These are phyloP conservation scores for Microcyclospora pomicola DNA, from an alignment of 2,329 filamentous ascomycete genomes.

Conservation along the genomic window DNA sequence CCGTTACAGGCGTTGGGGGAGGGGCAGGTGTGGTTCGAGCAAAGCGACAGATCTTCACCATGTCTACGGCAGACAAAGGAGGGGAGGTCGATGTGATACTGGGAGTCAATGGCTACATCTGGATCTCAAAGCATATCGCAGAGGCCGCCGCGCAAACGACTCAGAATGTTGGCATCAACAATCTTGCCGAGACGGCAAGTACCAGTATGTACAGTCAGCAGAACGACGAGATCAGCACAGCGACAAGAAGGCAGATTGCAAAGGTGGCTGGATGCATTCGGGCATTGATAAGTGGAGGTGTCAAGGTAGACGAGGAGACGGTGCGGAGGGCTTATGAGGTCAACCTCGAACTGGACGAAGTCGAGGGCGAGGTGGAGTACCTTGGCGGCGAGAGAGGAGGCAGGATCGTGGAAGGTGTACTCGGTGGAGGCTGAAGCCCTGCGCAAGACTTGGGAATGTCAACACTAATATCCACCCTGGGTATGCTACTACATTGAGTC, in stretches of 20 bases:
- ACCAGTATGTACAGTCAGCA: slow-evolving; percentile 85
- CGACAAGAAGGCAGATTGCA: slow-evolving; percentile 77
- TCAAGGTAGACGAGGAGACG: slow-evolving; percentile 81
- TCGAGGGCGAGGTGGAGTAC: slow-evolving; percentile 40
- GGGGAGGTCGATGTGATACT: slow-evolving; percentile 72
- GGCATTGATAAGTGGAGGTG: slow-evolving; percentile 66
- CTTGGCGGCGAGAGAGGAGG: slow-evolving; percentile 25
- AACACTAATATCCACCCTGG: no score
- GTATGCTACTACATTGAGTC: no score
- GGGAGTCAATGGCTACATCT: slow-evolving; percentile 94
- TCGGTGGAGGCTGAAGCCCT: slow-evolving; percentile 9
- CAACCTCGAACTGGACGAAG: slow-evolving; percentile 58
- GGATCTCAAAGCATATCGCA: slow-evolving; percentile 75
- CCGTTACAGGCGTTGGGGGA: slow-evolving; percentile 67
- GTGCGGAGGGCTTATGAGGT: slow-evolving; percentile 72
- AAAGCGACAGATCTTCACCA: slow-evolving; percentile 76
- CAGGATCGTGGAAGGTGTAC: slow-evolving; percentile 23
- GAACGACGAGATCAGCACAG: slow-evolving; percentile 68
- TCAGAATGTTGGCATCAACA: slow-evolving; percentile 53
- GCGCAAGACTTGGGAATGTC: no score
- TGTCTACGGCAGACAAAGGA: slow-evolving; percentile 46
- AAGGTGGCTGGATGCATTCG: slow-evolving; percentile 68
- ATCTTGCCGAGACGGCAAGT: slow-evolving; percentile 75
- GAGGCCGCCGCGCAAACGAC: slow-evolving; percentile 35
- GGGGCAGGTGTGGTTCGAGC: slow-evolving; percentile 67